Evolutionary conservation across 805 yeast species (phyloP), one percentile per base, ranked within the genome.

Genomic region (Schizosaccharomyces osmophilus): DNA sequence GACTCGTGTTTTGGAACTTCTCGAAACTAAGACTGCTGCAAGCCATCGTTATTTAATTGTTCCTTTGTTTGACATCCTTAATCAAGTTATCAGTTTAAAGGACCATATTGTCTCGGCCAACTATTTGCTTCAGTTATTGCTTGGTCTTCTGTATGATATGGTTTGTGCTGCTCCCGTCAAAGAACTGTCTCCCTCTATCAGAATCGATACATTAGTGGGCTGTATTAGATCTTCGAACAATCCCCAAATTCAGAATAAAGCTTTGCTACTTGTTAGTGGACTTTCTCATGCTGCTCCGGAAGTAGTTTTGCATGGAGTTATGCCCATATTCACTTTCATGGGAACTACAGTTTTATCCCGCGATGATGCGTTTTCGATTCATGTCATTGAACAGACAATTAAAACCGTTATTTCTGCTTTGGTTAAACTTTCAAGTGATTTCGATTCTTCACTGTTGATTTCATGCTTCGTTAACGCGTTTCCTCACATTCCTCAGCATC

Each of bases 311-410:
- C 97, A 93, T 73, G 85, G 96, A 1, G 95, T 93, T 8, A 93
- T 93, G 98, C 98, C 98, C n/a, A 90, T 93, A 61, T 93, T 93
- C 75, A 93, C 98, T 0, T 93, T 93, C 68, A 93, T 93, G 97
- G 98, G 98, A 63, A 95, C 97, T 13, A 95, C 88, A 68, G 89
- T 97, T 15, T 80, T 93, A 61, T 83, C 95, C 68, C 96, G 93
- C 73, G 98, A 93, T 71, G 97, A 93, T 71, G 97, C 87, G 69
- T 90, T 86, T 68, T 87, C 97, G 0, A 84, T 84, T 41, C 85
- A 85, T 65, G 97, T 89, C 57, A 87, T 93, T 64, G 95, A 88
- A 68, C 93, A 87, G 69, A 90, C 98, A 1, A 84, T 93, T 60
- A 74, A 84, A 26, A 83, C 85, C 67, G 96, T 93, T 60, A 82